Base-by-base conservation (phyloP, 2,329 filamentous ascomycete genomes). In the Tolypocladium tundrense region DNA sequence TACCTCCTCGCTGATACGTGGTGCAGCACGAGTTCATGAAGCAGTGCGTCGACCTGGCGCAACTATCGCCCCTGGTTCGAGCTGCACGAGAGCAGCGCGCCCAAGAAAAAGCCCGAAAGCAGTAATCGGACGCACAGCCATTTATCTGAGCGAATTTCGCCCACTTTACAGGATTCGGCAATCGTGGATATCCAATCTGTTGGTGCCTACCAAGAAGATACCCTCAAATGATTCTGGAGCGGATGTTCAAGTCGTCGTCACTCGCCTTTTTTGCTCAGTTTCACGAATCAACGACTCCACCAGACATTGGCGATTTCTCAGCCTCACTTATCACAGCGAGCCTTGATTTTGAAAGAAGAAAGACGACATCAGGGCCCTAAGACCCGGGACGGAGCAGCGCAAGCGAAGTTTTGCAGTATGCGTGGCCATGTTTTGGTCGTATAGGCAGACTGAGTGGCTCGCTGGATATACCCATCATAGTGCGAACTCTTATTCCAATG, bases 71-170 rank as follows among this genome's bases (percentile, higher is more conserved):
- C 11, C 81, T 97, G 59, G 93, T 97, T 56, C 85, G 87, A 68
- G 88, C 91, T 48, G 93, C 93, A 53, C 84, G 92, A 64, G 85
- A 90, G 70, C 91, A 91, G 62, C 84, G 92, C 71, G 88, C 88
- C 33, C 88, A 93, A 68, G 93, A 97, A 74, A 90, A 90, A 74
- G 85, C 86, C 60, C 83, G 85, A 63, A 90, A 90, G 72, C 67
- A 69, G 63, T 70, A 65, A 63, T 60, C 41, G 55, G 16, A 45
- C 53, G 59, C 41, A 13, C 27, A 2, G 27, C 19, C 48, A n/a
- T 51, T 13, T 16, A 10, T 11, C 27, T 4, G 10, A 9, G 27
- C 48, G 27, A 13, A n/a, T 11, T 51, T 11, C 16, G 27, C 16
- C 27, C 16, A 19, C 16, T 13, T 35, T 16, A n/a, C 40, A 42